A percentile compares a stretch with the other conserved stretches of the same genome.
Evolutionary conservation across 441 rosid species (phyloP).

Genomic region (Aquilaria agallochum): DNA sequence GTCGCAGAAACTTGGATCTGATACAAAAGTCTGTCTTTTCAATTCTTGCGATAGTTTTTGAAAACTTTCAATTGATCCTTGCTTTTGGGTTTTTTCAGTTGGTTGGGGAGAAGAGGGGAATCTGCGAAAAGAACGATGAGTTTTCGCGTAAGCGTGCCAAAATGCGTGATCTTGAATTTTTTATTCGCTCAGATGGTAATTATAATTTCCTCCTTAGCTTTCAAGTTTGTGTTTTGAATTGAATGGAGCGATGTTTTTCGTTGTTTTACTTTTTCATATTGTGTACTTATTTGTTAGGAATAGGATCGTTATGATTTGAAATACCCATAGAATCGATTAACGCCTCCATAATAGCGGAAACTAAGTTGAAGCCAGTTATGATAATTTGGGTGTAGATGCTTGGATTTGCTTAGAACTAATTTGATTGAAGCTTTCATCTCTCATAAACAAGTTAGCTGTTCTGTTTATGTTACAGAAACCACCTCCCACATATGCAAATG

Average conservation of each 20-base stretch:
- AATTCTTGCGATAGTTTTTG: background rate
- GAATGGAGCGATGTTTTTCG: background rate
- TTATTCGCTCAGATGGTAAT: conserved; percentile 40
- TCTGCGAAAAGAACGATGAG: conserved; percentile 31
- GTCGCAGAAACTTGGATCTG: conserved; percentile 28
- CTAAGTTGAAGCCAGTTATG: background rate
- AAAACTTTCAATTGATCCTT: conserved; percentile 1
- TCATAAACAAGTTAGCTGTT: background rate
- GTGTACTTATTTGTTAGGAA: too few relatives aligned
- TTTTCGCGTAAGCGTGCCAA: conserved; percentile 44
- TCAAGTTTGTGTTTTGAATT: background rate
- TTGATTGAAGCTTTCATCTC: background rate
- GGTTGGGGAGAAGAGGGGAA: conserved; percentile 31
- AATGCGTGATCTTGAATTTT: conserved; percentile 42
- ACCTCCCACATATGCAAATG: conserved; percentile 23
- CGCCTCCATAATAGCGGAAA: too few relatives aligned
- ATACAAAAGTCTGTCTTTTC: conserved; percentile 37
- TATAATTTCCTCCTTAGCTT: conserved; percentile 9
- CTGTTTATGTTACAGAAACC: conserved; percentile 27
- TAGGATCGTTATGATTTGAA: background rate
- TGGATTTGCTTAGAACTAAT: background rate
- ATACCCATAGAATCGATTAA: background rate
- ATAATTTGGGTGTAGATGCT: conserved; percentile 6
- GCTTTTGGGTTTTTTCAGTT: conserved; percentile 30
- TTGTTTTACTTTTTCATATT: too few relatives aligned